A percentile compares a stretch with the other conserved stretches of the same genome.
phyloP scores from a whole-genome alignment of 2,329 filamentous ascomycete species.

The Phaeosphaeria sp. region DNA sequence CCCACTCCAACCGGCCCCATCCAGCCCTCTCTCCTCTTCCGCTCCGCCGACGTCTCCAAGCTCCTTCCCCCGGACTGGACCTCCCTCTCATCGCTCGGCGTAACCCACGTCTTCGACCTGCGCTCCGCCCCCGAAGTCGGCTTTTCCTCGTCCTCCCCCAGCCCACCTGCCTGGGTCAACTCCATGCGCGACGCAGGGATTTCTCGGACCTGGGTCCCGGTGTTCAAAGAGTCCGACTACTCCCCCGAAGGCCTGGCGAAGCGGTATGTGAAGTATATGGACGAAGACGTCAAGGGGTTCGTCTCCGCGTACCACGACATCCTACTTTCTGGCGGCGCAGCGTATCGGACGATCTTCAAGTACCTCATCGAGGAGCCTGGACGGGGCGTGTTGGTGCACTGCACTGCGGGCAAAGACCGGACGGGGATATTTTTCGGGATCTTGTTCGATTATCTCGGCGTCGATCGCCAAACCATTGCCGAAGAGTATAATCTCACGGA shows the following conservation, averaged over 20 bases:
- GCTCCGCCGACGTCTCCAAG: constrained; percentile 69
- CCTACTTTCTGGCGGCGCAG: constrained; percentile 59
- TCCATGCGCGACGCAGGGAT: constrained; percentile 48
- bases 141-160: constrained; percentile 29
- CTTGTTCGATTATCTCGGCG: constrained; percentile 68
- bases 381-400: constrained; percentile 70
- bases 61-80: constrained; percentile 29
- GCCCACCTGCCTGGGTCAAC: constrained; percentile 27
- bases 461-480: constrained; percentile 64
- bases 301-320: constrained; percentile 70
- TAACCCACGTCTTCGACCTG: constrained; percentile 73
- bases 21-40: constrained; percentile 65
- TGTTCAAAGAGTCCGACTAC: constrained; percentile 69
- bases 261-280: constrained; percentile 67
- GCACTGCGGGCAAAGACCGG: constrained; percentile 79
- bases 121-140: constrained; percentile 67
- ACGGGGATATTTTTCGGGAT: constrained; percentile 75
- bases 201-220: constrained; percentile 66
- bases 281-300: constrained; percentile 65
- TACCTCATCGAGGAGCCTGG: constrained; percentile 60
- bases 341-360: constrained; percentile 66
- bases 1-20: constrained; percentile 49
- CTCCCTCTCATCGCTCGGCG: constrained; percentile 56
- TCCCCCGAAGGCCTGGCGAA: constrained; percentile 67
- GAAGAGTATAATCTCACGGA: constrained; percentile 74